Percentiles rank a stretch among this genome's conserved stretches.
These are phyloP conservation scores for Ustilago tritici DNA, from an alignment of 1,284 basidiomycete species.

Conservation along the genomic window DNA sequence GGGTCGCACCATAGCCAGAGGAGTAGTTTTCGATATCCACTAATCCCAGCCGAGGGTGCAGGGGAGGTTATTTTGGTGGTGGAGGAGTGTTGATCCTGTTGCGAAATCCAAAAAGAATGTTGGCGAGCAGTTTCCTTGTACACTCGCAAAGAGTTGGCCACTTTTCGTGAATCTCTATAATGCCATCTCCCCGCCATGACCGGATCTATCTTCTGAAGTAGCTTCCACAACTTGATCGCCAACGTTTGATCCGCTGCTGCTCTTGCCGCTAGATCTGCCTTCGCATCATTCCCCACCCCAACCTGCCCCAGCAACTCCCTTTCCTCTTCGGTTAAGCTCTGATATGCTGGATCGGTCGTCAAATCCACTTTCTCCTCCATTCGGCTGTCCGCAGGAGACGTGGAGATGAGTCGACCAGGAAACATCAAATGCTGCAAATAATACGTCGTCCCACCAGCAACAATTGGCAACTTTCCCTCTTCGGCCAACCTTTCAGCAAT, in stretches of 20 bases:
- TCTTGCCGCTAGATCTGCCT: constrained; percentile 12
- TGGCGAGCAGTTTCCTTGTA: constrained; percentile 79
- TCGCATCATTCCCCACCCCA: constrained; percentile 1
- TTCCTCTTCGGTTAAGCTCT: constrained; percentile 1
- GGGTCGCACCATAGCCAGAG: constrained; percentile 92
- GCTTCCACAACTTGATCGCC: constrained; percentile 75
- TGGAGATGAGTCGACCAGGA: constrained; percentile 69
- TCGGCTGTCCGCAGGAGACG: neutral
- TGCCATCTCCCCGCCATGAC: constrained; percentile 88
- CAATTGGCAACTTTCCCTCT: constrained; percentile 78
- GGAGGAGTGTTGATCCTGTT: constrained; percentile 71
- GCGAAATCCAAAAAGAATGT: constrained; percentile 78
- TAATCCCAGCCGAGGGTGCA: constrained; percentile 12
- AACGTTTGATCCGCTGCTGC: constrained; percentile 8
- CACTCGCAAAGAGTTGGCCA: constrained; percentile 82
- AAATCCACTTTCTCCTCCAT: constrained; percentile 12
- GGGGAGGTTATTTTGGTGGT: neutral
- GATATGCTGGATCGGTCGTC: neutral
- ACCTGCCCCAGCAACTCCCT: constrained; percentile 11
- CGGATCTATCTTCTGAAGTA: constrained; percentile 81
- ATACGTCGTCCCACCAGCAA: constrained; percentile 95
- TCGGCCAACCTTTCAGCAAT: constrained; percentile 15
- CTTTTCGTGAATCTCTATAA: constrained; percentile 92
- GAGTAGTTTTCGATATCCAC: constrained; percentile 77
- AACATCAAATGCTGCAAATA: constrained; percentile 89